These are phyloP conservation scores for Cylindrotheca closterium DNA, from an alignment of 108 stramenopile genomes.

Conservation along the genomic window DNA sequence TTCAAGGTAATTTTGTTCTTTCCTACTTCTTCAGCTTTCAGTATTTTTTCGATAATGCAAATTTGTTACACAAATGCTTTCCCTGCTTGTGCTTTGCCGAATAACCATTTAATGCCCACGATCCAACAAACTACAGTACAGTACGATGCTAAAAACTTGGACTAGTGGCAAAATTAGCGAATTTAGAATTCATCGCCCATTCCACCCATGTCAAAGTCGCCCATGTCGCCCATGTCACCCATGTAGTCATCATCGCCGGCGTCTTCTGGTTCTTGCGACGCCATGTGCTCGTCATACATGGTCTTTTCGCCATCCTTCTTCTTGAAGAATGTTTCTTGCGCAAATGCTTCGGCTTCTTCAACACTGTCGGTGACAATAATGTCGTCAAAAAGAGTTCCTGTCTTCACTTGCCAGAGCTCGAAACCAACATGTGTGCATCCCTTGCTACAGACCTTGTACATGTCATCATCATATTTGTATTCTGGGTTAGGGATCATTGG, in stretches of 20 bases:
- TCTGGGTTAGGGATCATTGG: slow-evolving; percentile 96
- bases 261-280: slow-evolving; percentile 48
- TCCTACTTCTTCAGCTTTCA: no score
- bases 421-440: slow-evolving; percentile 97
- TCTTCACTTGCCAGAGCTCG: slow-evolving; percentile 98
- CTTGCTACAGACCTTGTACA: slow-evolving; percentile 95
- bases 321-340: slow-evolving; percentile 93
- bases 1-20: no score
- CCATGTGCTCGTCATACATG: slow-evolving; percentile 89
- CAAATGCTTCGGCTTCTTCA: slow-evolving; percentile 94
- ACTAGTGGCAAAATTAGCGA: no score
- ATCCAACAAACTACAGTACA: no score
- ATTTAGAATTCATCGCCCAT: slow-evolving; percentile 55
- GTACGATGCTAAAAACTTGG: no score
- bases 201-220: slow-evolving; percentile 36
- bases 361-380: slow-evolving; percentile 97
- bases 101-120: no score
- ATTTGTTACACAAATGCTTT: no score
- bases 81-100: no score
- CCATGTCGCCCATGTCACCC: slow-evolving; percentile 42
- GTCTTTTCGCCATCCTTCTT: slow-evolving; percentile 98
- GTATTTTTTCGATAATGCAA: no score
- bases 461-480: slow-evolving; percentile 83
- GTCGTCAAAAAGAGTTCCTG: slow-evolving; percentile 99
- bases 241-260: slow-evolving; percentile 40